Evolutionary conservation across 139 green algal species (phyloP).

Genomic region (Chlorella vulgaris): DNA sequence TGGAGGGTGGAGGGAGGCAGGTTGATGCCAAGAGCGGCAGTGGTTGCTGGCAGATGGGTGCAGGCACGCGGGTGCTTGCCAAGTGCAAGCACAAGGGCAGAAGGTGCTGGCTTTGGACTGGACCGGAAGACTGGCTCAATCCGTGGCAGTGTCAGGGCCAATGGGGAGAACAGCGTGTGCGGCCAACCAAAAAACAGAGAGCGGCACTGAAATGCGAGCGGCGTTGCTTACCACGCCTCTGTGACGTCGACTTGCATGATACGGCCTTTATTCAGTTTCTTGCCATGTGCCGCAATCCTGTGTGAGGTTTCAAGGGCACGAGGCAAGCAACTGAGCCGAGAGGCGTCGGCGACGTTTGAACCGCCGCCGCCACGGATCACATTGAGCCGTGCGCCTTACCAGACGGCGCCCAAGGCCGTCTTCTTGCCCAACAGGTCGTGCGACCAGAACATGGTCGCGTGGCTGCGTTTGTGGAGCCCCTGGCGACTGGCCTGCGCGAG

Average conservation of each 20-base stretch:
- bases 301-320: background rate
- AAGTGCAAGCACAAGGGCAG: too few species aligned
- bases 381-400: slow-evolving; percentile 42
- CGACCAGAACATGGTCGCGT: slow-evolving; percentile 72
- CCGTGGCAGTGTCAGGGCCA: too few species aligned
- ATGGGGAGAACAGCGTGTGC: too few species aligned
- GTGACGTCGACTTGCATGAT: slow-evolving; percentile 68
- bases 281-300: slow-evolving; percentile 80
- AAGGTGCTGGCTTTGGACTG: too few species aligned
- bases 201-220: too few species aligned
- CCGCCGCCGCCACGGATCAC: background rate
- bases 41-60: background rate
- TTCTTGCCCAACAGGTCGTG: slow-evolving; percentile 71
- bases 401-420: slow-evolving; percentile 70
- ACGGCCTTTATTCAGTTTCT: slow-evolving; percentile 67
- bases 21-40: too few species aligned
- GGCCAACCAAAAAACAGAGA: too few species aligned
- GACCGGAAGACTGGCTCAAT: too few species aligned
- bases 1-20: background rate
- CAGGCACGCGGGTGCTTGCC: too few species aligned
- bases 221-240: slow-evolving; percentile 72
- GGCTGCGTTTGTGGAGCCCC: background rate
- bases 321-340: background rate
- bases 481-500: too few species aligned
- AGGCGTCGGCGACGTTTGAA: background rate